phyloP scores from a whole-genome alignment of 2,329 filamentous ascomycete species.

The Diaporthe sp. region DNA sequence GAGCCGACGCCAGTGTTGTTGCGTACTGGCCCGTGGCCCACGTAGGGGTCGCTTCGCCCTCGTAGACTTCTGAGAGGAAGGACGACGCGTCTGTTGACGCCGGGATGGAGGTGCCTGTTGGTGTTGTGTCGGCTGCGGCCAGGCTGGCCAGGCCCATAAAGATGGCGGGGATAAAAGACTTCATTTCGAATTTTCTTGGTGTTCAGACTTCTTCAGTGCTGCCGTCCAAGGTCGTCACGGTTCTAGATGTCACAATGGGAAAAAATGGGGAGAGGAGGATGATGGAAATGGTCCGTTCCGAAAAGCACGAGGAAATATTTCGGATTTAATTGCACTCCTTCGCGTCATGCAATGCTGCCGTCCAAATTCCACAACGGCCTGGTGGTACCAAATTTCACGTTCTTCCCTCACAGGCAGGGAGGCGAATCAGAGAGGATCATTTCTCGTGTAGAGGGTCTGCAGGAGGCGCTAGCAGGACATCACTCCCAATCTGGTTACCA shows the following conservation, averaged over 20 bases:
- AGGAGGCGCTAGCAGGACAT: constrained; percentile 13
- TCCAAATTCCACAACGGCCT: constrained; percentile 1
- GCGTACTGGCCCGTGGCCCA: constrained; percentile 38
- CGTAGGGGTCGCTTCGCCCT: constrained; percentile 33
- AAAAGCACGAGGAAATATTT: neutral
- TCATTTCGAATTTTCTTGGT: neutral
- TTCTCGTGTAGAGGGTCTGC: neutral
- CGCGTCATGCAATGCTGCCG: constrained; percentile 8
- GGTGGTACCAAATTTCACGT: neutral
- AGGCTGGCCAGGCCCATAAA: constrained; percentile 27
- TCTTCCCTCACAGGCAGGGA: constrained; percentile 13
- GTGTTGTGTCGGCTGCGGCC: constrained; percentile 4
- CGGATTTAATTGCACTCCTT: constrained; percentile 15
- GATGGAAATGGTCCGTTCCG: neutral
- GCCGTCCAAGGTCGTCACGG: neutral
- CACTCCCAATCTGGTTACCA: neutral
- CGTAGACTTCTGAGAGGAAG: neutral
- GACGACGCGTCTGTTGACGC: constrained; percentile 27
- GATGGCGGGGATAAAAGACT: neutral
- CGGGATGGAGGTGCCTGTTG: constrained; percentile 24
- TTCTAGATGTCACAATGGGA: neutral
- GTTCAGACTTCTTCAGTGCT: neutral
- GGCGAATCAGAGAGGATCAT: constrained; percentile 1
- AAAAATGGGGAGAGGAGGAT: neutral
- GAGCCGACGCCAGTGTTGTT: constrained; percentile 35